Evolutionary conservation across 306 rosid genomes (phyloP), one percentile per base, ranked within the genome.

Genomic region (Gastrolobium villosum): DNA sequence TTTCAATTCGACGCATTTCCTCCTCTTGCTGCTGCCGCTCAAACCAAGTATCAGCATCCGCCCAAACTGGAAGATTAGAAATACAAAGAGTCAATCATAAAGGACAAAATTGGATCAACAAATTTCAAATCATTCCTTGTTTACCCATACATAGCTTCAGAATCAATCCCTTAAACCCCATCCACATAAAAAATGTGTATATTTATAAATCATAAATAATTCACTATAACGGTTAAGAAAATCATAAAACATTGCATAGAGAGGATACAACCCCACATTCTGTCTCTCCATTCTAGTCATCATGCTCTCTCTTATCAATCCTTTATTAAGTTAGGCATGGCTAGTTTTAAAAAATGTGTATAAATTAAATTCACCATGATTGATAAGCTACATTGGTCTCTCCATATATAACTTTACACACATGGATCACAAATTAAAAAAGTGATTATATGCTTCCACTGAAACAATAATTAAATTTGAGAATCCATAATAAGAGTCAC

Each of bases 31-130:
- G 99, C 86, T 95, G 99, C 34, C 98, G 73, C 87, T 92, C 98
- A 85, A 95, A 95, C 98, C 97, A 95, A 0, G 99, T 95, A 89
- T 95, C 99, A 15, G 99, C 99, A 82, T 95, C 99, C 71, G 98
- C 99, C 99, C 99, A 95, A 79, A 95, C 99, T 94, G 74, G 26
- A 69, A 6, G 62, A 30, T 41, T n/a, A n/a, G 7, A 64, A 70
- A 60, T 28, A 55, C 20, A 60, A 2, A 41, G 49, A 36, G 60
- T 81, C 55, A 78, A 68, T 37, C 35, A 54, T 36, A 45, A 44
- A 53, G 9, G 1, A 14, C 7, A 59, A 60, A 63, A 65, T n/a
- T 64, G 3, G 28, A 49, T 26, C 46, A 15, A 46, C 11, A 49
- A 26, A 59, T 6, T 66, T 55, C 53, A 55, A 20, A 40, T 7